Conservation (phyloP, 495 filamentous ascomycete genomes). For the Penicillium fimorum region DNA sequence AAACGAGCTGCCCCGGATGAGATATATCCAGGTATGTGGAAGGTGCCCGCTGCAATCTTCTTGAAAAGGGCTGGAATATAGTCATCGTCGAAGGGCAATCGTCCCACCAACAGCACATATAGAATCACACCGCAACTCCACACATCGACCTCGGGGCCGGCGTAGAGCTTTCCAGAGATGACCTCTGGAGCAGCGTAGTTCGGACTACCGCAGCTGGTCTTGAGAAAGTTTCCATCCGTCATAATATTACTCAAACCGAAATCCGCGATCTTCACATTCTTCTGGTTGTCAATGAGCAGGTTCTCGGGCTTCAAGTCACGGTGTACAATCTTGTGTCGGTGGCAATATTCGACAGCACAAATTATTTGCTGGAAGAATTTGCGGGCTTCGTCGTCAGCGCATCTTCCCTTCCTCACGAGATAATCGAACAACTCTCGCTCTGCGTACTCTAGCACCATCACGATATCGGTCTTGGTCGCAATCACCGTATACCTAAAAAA, state of each 20-base stretch:
- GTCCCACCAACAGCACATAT: conserved; percentile 88
- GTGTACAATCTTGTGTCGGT: conserved; percentile 97
- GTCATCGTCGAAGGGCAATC: conserved; percentile 95
- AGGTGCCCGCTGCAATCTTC: conserved; percentile 87
- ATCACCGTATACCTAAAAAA: conserved; percentile 84
- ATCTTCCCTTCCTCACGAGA: conserved; percentile 84
- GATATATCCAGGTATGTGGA: conserved; percentile 84
- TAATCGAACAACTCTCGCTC: conserved; percentile 97
- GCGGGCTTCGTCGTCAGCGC: conserved; percentile 83
- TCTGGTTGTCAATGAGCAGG: conserved; percentile 83
- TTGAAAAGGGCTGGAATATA: conserved; percentile 85
- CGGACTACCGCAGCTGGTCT: conserved; percentile 95
- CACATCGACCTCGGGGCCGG: conserved; percentile 96
- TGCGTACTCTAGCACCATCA: conserved; percentile 98
- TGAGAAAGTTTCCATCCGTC: conserved; percentile 98
- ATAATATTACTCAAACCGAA: conserved; percentile 99
- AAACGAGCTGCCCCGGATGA: conserved; percentile 78
- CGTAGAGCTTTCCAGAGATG: conserved; percentile 96
- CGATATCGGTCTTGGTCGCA: conserved; percentile 87
- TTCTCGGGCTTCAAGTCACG: conserved; percentile 98
- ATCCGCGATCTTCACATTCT: conserved; percentile 99
- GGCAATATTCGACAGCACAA: conserved; percentile 98
- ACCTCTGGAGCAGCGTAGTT: conserved; percentile 98
- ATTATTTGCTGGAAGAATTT: conserved; percentile 99
- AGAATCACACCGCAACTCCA: conserved; percentile 99